Base-by-base conservation (phyloP, 139 green algal genomes). In the Chlamydomonas eustigma region DNA sequence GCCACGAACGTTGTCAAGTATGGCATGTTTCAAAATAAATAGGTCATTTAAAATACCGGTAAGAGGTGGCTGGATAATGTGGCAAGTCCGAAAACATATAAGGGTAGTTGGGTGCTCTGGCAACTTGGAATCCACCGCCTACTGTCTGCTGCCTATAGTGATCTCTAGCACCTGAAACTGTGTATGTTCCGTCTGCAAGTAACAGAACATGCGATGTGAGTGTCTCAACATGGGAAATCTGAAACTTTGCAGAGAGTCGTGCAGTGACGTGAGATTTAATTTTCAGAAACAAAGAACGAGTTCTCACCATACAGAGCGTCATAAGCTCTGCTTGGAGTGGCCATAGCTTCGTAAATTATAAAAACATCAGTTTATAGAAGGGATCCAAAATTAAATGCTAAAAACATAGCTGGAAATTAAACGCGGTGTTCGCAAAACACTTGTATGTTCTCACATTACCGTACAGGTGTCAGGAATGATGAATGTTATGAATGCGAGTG, bases 41-140 rank as follows among this genome's bases (percentile, higher is more conserved):
- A 63, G 50, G 50, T 22, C n/a, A n/a, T n/a, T n/a, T n/a, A n/a
- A n/a, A 44, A 36, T 32, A 77, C 68, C 69, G 66, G 51, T 76
- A 81, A 6, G 33, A 50, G 1, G 51, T 71, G 1, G 70, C 63
- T 51, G 70, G 77, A 36, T 52, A 66, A 63, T 92, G 86, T 25
- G 83, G 73, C 2, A 94, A 72, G 64, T 89, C 84, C 1, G 81
- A 90, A 66, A 91, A 92, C 31, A 92, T 83, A 67, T 90, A 91
- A 25, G 84, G 69, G 76, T 88, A 92, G 31, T 92, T 75, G 8
- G 87, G 85, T 0, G 87, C 78, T 1, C 76, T 66, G 37, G 89
- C 85, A 0, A 94, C 34, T 18, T 74, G 69, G 50, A 92, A 91
- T 5, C 88, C 87, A 4, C 83, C 86, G 33, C 76, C 80, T 3